These are phyloP conservation scores for Sanghuangporus baumii DNA, from an alignment of 1,284 basidiomycete genomes.

Conservation along the genomic window DNA sequence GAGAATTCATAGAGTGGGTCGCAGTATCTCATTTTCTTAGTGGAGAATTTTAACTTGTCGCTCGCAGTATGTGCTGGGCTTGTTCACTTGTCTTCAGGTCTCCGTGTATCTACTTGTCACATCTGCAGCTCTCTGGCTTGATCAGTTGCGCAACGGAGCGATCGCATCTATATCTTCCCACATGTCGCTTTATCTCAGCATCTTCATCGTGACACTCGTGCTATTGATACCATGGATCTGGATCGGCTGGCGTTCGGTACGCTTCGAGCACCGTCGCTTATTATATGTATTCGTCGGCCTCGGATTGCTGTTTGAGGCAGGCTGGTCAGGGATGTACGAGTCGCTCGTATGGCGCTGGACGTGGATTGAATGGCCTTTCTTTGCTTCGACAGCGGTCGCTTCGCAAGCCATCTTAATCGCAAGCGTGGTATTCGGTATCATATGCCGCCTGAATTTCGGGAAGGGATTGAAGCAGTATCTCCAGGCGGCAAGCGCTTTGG, in stretches of 20 bases:
- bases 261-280: neutral
- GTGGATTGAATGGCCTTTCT: slow-evolving; percentile 14
- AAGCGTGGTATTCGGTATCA: slow-evolving; percentile 1
- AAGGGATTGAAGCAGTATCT: slow-evolving; percentile 10
- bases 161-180: slow-evolving; percentile 39
- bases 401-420: slow-evolving; percentile 7
- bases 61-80: slow-evolving; percentile 46
- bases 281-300: slow-evolving; percentile 3
- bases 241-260: slow-evolving; percentile 16
- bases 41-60: neutral
- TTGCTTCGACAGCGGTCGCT: slow-evolving; percentile 8
- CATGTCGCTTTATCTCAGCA: slow-evolving; percentile 36
- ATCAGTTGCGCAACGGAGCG: slow-evolving; percentile 43
- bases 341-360: slow-evolving; percentile 14
- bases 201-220: slow-evolving; percentile 42
- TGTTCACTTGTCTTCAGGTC: slow-evolving; percentile 50
- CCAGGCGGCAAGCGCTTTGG: slow-evolving; percentile 4
- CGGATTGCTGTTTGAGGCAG: neutral
- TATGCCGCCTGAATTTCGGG: slow-evolving; percentile 9
- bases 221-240: slow-evolving; percentile 49
- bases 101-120: slow-evolving; percentile 47
- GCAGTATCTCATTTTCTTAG: slow-evolving; percentile 18
- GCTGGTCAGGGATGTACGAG: slow-evolving; percentile 13
- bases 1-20: slow-evolving; percentile 33
- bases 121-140: slow-evolving; percentile 49